Evolutionary conservation across 352 stramenopile species (phyloP).

Genomic region (Pythium periplocum): DNA sequence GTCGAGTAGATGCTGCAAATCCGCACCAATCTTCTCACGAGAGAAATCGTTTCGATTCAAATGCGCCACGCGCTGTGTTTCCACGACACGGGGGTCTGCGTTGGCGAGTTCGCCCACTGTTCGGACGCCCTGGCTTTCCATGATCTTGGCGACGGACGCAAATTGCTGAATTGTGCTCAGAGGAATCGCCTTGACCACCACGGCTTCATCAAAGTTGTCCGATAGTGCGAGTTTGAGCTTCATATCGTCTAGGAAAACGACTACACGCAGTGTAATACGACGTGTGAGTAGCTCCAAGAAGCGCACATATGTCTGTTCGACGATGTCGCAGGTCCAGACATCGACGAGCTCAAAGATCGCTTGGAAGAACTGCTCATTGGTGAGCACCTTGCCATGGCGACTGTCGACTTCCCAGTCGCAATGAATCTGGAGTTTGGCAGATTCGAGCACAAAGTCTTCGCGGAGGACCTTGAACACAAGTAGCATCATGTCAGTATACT

Average conservation of each 20-base stretch:
- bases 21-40: slow-evolving; percentile 43
- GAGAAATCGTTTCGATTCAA: slow-evolving; percentile 43
- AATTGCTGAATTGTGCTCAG: slow-evolving; percentile 68
- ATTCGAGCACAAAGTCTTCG: slow-evolving; percentile 57
- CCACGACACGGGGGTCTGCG: slow-evolving; percentile 47
- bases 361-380: slow-evolving; percentile 58
- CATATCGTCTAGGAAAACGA: slow-evolving; percentile 65
- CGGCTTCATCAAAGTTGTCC: slow-evolving; percentile 65
- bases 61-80: slow-evolving; percentile 45
- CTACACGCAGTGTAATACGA: slow-evolving; percentile 60
- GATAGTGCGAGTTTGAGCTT: slow-evolving; percentile 68
- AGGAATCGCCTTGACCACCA: slow-evolving; percentile 74
- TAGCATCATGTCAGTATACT: slow-evolving; percentile 73
- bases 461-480: slow-evolving; percentile 76
- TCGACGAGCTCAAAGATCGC: slow-evolving; percentile 77
- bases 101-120: slow-evolving; percentile 62
- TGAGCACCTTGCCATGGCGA: slow-evolving; percentile 43
- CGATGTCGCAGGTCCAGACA: slow-evolving; percentile 75
- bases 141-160: slow-evolving; percentile 44
- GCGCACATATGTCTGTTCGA: slow-evolving; percentile 56
- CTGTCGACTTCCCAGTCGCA: slow-evolving; percentile 81
- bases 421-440: slow-evolving; percentile 54
- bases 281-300: slow-evolving; percentile 62
- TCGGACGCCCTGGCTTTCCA: slow-evolving; percentile 38
- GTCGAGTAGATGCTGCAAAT: slow-evolving; percentile 49